phyloP scores from a whole-genome alignment of 2,329 filamentous ascomycete genomes.

The Balansia obtecta region DNA sequence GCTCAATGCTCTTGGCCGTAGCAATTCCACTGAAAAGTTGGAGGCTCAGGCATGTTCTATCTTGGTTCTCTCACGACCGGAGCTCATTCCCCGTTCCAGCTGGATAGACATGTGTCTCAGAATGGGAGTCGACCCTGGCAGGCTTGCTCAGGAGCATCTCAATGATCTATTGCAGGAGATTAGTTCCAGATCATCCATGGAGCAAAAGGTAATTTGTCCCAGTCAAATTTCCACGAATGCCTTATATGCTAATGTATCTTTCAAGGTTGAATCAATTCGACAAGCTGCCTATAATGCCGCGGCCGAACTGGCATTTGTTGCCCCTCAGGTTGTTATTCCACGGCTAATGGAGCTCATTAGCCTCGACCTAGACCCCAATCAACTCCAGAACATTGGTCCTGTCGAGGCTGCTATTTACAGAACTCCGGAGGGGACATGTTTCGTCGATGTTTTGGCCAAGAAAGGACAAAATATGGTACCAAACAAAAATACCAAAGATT shows the following conservation, averaged over 20 bases:
- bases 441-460: constrained; percentile 81
- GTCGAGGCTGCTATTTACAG: constrained; percentile 88
- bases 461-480: constrained; percentile 58
- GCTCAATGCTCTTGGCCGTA: constrained; percentile 27
- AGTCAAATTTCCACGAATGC: background rate
- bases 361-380: constrained; percentile 57
- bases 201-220: constrained; percentile 35
- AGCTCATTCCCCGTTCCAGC: constrained; percentile 62
- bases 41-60: constrained; percentile 64
- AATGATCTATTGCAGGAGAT: constrained; percentile 58
- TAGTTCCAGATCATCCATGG: constrained; percentile 30
- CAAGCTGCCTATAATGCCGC: constrained; percentile 71
- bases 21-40: constrained; percentile 35
- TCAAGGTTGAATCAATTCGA: constrained; percentile 32
- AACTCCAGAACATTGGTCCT: constrained; percentile 63
- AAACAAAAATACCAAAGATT: constrained; percentile 88
- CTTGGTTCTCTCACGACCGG: constrained; percentile 63
- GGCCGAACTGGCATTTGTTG: constrained; percentile 86
- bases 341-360: constrained; percentile 63
- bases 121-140: constrained; percentile 71
- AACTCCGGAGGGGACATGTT: constrained; percentile 76
- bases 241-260: constrained; percentile 2
- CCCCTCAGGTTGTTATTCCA: constrained; percentile 69
- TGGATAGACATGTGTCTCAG: constrained; percentile 87
- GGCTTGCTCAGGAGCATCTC: constrained; percentile 53